Base-by-base conservation (phyloP, 352 stramenopile genomes). In the Poterioochromonas sp. region DNA sequence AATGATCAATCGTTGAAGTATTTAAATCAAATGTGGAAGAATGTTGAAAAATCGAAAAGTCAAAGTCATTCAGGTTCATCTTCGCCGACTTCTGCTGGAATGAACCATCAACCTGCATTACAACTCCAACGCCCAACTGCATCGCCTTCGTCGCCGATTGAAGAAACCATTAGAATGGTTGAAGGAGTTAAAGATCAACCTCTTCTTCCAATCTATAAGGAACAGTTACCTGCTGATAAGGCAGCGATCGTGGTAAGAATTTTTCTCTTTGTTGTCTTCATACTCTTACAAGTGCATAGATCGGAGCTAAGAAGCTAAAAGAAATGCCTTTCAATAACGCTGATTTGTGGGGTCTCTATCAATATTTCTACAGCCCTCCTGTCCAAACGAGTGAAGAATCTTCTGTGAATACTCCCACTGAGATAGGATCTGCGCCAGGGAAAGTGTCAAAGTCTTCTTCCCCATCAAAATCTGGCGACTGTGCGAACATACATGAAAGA, bases 311-410 rank as follows among this genome's bases (percentile, higher is more conserved):
- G 37, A 35, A 64, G 35, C 22, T 76, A 39, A 2, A 5, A 18
- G 40, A 81, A 70, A 5, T 79, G 20, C 81, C 81, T 34, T 84
- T 84, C 64, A 76, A 82, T 58, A 53, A 43, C 3, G 76, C 76
- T 32, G 77, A 84, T 35, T 74, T 84, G 11, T 84, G 77, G 71
- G 73, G 43, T 32, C 63, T 84, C 34, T 80, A 84, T 76, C 80
- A 84, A 35, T 83, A 77, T 73, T 84, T 80, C 80, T 84, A 84
- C 74, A 82, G 73, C 41, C 80, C 81, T 29, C 76, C 26, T 29
- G 2, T 34, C 8, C 26, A 12, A 12, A 62, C 15, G 8, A 22
- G 29, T 29, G 8, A 8, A 8, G 51, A 62, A 5, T 8, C 51
- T 53, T 53, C 44, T 22, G 26, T 29, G 8, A 32, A 8, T 22